A percentile compares a stretch with the other conserved stretches of the same genome.
These are phyloP conservation scores for Pseudoneurospora amorphoporcata DNA, from an alignment of 495 filamentous ascomycete species.

Conservation along the genomic window DNA sequence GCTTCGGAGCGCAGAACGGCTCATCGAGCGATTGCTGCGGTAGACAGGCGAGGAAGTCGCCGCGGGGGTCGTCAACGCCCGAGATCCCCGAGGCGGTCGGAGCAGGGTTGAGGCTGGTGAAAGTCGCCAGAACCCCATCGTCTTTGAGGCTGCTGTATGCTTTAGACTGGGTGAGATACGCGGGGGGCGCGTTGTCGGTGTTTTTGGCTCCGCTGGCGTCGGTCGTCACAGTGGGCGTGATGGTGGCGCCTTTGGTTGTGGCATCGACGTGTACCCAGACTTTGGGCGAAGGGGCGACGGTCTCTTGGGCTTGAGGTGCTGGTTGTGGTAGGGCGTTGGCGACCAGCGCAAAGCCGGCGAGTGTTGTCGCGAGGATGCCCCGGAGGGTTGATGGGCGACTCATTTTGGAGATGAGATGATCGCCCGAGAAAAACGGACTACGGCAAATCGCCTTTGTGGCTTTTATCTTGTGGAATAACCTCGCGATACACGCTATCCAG, in stretches of 20 bases:
- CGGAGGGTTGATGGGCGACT: background rate
- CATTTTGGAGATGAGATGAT: background rate
- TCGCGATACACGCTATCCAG: background rate
- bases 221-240: slow-evolving; percentile 14
- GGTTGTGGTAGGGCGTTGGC: slow-evolving; percentile 5
- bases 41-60: slow-evolving; percentile 20
- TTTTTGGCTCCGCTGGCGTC: slow-evolving; percentile 9
- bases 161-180: slow-evolving; percentile 7
- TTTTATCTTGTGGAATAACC: background rate
- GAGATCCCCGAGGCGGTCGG: slow-evolving; percentile 12
- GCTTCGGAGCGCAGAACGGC: slow-evolving; percentile 21
- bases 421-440: background rate
- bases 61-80: slow-evolving; percentile 1
- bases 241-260: slow-evolving; percentile 12
- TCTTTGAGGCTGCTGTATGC: slow-evolving; percentile 18
- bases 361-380: background rate
- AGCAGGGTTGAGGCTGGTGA: slow-evolving; percentile 21
- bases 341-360: background rate
- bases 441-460: no score
- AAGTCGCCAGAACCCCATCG: slow-evolving; percentile 6
- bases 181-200: slow-evolving; percentile 15
- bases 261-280: slow-evolving; percentile 21
- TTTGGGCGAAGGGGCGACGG: slow-evolving; percentile 2
- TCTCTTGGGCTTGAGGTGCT: slow-evolving; percentile 1
- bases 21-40: slow-evolving; percentile 8